A percentile compares a stretch with the other conserved stretches of the same genome.
These are phyloP conservation scores for Globisporangium splendens DNA, from an alignment of 352 stramenopile species.

Conservation along the genomic window DNA sequence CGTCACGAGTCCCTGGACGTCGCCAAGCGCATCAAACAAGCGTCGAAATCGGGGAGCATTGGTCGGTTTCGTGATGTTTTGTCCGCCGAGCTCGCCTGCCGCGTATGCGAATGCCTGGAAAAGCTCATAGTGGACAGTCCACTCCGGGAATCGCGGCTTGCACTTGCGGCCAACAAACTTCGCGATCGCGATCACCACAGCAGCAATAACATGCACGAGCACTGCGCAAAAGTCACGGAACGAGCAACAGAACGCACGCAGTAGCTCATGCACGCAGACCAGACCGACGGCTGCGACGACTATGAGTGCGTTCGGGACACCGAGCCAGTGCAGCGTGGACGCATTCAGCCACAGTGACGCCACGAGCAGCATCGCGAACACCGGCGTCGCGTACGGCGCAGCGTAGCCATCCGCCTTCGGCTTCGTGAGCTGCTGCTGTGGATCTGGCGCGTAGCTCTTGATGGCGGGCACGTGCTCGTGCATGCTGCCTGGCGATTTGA, in stretches of 20 bases:
- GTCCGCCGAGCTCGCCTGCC: neutral
- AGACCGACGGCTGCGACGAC: slow-evolving; percentile 19
- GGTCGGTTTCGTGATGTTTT: slow-evolving; percentile 8
- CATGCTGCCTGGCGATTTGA: too few species aligned
- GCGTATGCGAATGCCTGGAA: slow-evolving; percentile 22
- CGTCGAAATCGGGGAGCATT: slow-evolving; percentile 5
- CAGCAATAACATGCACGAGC: slow-evolving; percentile 15
- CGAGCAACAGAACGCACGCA: slow-evolving; percentile 38
- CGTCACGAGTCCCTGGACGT: neutral
- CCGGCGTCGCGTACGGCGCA: neutral
- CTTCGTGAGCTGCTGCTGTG: neutral
- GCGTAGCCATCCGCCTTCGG: neutral
- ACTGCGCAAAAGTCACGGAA: slow-evolving; percentile 25
- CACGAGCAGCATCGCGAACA: slow-evolving; percentile 13
- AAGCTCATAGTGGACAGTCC: slow-evolving; percentile 43
- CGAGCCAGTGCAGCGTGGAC: slow-evolving; percentile 23
- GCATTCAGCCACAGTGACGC: slow-evolving; percentile 26
- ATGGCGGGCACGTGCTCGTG: too few species aligned
- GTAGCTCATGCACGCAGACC: slow-evolving; percentile 26
- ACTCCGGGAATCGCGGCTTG: slow-evolving; percentile 34
- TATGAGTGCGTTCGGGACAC: slow-evolving; percentile 9
- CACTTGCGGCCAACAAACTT: slow-evolving; percentile 24
- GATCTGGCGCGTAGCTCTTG: neutral
- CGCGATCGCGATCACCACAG: neutral
- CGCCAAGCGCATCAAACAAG: slow-evolving; percentile 1